A percentile compares a stretch with the other conserved stretches of the same genome.
Conservation (phyloP, 1,284 basidiomycete genomes). For the Pholiota adiposa region DNA sequence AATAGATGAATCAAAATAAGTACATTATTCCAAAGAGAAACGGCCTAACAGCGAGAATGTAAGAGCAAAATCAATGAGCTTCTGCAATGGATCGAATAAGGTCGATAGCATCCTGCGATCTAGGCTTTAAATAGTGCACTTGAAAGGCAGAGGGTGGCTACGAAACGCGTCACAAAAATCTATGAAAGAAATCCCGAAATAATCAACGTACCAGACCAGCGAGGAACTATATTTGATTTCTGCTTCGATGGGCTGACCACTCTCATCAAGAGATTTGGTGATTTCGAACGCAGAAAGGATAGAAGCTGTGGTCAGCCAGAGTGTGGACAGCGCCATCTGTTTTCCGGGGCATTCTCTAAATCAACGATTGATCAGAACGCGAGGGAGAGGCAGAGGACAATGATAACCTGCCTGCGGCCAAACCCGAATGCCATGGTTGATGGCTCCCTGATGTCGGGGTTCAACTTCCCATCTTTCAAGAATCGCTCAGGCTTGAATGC, state of each 20-base stretch:
- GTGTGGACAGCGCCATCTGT: neutral
- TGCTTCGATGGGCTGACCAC: constrained; percentile 3
- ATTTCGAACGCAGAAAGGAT: constrained; percentile 3
- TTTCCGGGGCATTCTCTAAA: constrained; percentile 10
- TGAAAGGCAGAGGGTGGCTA: constrained; percentile 7
- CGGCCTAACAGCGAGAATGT: neutral
- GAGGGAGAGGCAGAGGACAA: neutral
- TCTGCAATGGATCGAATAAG: constrained; percentile 2
- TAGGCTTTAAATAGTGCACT: constrained; percentile 12
- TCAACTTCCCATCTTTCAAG: constrained; percentile 6
- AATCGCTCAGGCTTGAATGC: constrained; percentile 4
- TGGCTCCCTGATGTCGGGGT: constrained; percentile 4
- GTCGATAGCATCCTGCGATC: neutral
- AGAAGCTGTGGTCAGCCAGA: neutral
- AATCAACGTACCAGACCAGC: constrained; percentile 4
- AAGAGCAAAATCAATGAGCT: neutral
- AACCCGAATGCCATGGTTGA: constrained; percentile 9
- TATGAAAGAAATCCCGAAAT: neutral
- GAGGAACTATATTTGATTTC: constrained; percentile 8
- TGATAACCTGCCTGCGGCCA: neutral
- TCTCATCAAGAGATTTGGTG: constrained; percentile 2
- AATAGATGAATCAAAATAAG: no score
- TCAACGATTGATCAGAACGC: neutral
- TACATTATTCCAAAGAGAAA: neutral
- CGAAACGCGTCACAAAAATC: neutral